Base-by-base conservation (phyloP, 2,329 filamentous ascomycete species). In the Stenocarpella maydis region DNA sequence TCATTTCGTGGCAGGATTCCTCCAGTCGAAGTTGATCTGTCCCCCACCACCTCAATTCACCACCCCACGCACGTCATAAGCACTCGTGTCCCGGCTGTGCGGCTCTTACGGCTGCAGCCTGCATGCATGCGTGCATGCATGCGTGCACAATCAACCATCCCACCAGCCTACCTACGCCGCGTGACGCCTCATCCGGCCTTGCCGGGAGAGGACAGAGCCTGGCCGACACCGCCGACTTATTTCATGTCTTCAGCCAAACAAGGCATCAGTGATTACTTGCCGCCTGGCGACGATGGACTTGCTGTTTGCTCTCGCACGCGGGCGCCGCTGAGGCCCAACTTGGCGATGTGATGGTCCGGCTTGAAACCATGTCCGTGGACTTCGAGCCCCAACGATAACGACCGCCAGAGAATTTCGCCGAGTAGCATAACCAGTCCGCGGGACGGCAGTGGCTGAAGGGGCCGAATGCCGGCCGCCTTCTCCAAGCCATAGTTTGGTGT, bases 31-130 rank as follows among this genome's bases (percentile, higher is more conserved):
- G 31, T 34, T 34, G 31, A 9, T 39, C 34, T 55, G 54, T 61
- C 26, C 21, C 26, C 19, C 26, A 34, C 26, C 19, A 10, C 26
- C 41, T 4, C 47, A 5, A 26, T 37, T 26, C n/a, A n/a, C 9
- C 53, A 58, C 58, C 58, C 58, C 58, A 61, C 58, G 41, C 58
- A 61, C 58, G 58, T 61, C 58, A 61, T 61, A 61, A 61, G 24
- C 19, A 58, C 19, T 45, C 7, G 7, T 45, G 24, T 39, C 39
- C 26, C 26, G 58, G 58, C 41, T 61, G 58, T 31, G 58, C 58
- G 58, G 58, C 58, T 61, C 41, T 24, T 21, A 17, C 15, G 41
- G 58, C 58, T 61, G 58, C 58, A 61, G 41, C 55, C 39, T 61
- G 55, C 55, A 34, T 61, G 58, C 41, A 47, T 34, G 31, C 31